Evolutionary conservation across 345 rosid species (phyloP).

Genomic region (Toxicodendron radicans): DNA sequence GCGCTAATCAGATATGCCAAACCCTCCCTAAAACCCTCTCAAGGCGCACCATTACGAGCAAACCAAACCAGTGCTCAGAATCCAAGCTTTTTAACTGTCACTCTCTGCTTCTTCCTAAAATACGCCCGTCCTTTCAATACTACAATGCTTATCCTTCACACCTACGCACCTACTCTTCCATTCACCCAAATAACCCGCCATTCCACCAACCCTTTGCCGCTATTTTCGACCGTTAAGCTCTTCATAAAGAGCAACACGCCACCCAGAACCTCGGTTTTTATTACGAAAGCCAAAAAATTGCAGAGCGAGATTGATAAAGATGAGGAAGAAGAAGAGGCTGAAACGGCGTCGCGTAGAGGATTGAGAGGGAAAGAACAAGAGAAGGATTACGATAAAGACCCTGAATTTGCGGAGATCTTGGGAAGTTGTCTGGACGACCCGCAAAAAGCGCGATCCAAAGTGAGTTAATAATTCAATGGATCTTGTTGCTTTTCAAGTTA

Average conservation of each 20-base stretch:
- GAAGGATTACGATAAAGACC: conserved; percentile 72
- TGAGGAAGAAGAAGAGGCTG: conserved; percentile 30
- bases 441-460: conserved; percentile 70
- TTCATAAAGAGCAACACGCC: neutral
- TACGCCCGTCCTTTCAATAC: neutral
- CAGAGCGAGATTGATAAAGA: conserved; percentile 21
- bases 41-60: neutral
- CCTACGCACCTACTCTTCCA: conserved; percentile 11
- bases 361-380: conserved; percentile 49
- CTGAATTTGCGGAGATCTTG: conserved; percentile 82
- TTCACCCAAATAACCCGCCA: conserved; percentile 10
- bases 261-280: conserved; percentile 12
- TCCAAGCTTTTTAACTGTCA: neutral
- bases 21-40: conserved; percentile 2
- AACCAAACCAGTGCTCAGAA: no score
- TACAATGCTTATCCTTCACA: conserved; percentile 28
- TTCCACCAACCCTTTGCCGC: conserved; percentile 17
- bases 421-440: conserved; percentile 78
- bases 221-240: conserved; percentile 28
- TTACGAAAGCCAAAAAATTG: conserved; percentile 28
- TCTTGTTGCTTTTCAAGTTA: neutral
- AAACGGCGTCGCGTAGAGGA: conserved; percentile 24
- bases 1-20: neutral
- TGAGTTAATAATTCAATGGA: conserved; percentile 21
- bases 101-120: neutral